Evolutionary conservation across 805 yeast genomes (phyloP), one percentile per base, ranked within the genome.

Genomic region (Candida piceae): DNA sequence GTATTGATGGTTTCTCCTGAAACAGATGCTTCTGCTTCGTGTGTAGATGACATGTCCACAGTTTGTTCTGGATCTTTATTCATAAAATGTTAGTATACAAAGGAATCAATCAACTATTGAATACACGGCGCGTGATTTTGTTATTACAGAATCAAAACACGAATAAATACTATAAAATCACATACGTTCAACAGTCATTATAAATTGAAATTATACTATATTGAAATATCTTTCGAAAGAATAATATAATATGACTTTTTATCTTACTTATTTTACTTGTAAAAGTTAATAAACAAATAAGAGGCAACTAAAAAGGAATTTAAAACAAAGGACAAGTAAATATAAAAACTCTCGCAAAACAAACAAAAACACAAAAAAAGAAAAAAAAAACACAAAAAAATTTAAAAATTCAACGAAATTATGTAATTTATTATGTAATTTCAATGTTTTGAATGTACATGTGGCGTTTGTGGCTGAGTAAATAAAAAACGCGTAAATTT

Each of bases 161-260:
- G n/a, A n/a, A n/a, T n/a, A n/a, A n/a, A n/a, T n/a, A n/a, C n/a
- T n/a, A n/a, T 20, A 7, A 20, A 20, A 20, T 20, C 22, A 46
- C 55, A 39, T 41, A 50, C 55, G 46, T 33, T 50, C 55, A 34
- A 48, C 50, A 35, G 53, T 48, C 55, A 35, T 35, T 17, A 11
- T 22, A 9, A 12, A 16, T 16, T 22, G 24, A n/a, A n/a, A 11
- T 29, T 5, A 19, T 7, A 26, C 18, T 15, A 5, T 4, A 26
- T 5, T 26, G 12, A 16, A 13, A 7, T 7, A 15, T 26, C 5
- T 13, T n/a, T 7, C 5, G 29, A 6, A 7, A 5, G 29, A 12
- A 7, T 20, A 20, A 20, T 7, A 20, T 20, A 7, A 20, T 20
- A 7, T 9, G 6, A 9, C 22, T 9, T 7, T 7, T 7, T 7